These are phyloP conservation scores for Trebouxia sp. DNA, from an alignment of 139 green algal species.

Conservation along the genomic window DNA sequence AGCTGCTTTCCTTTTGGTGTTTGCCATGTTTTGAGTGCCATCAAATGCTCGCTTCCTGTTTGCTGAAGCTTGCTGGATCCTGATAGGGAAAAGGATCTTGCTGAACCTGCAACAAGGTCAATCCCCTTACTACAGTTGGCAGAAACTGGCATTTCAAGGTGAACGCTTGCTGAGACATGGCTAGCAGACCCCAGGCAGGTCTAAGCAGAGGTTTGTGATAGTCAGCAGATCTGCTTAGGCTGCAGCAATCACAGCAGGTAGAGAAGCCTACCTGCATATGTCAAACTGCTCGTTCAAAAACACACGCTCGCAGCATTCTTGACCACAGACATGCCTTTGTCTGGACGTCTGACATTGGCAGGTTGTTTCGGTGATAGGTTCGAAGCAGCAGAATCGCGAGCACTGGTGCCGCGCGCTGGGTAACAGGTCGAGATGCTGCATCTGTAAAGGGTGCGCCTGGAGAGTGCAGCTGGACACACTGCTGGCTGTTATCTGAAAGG, in stretches of 20 bases:
- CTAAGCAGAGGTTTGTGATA: too few relatives aligned
- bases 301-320: neutral
- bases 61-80: neutral
- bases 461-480: neutral
- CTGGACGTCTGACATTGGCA: neutral
- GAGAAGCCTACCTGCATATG: slow-evolving; percentile 15
- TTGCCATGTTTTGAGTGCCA: neutral
- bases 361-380: neutral
- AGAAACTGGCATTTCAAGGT: too few relatives aligned
- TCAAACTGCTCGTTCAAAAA: slow-evolving; percentile 15
- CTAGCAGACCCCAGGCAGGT: neutral
- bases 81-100: neutral
- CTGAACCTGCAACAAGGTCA: neutral
- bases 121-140: neutral
- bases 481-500: neutral
- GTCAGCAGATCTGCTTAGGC: too few relatives aligned
- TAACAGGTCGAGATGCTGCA: neutral
- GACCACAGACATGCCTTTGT: neutral
- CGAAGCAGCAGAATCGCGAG: neutral
- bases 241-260: too few relatives aligned
- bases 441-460: neutral
- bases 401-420: neutral
- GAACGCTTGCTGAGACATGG: too few relatives aligned
- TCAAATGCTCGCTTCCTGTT: neutral
- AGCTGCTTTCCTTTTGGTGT: neutral